These are phyloP conservation scores for Arabidopsis suecica DNA, from an alignment of 345 rosid species.

Conservation along the genomic window DNA sequence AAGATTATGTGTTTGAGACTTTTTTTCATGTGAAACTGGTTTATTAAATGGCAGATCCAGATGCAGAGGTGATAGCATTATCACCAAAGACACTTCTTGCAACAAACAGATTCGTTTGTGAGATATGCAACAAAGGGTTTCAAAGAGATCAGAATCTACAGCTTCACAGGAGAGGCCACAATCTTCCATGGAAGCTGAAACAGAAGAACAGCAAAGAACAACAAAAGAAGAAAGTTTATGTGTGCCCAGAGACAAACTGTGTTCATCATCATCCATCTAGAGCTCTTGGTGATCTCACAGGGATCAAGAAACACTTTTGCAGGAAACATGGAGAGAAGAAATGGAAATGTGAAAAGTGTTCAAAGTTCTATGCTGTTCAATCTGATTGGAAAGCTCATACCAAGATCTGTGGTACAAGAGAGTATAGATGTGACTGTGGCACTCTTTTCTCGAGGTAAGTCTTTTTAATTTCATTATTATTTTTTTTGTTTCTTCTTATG, in stretches of 20 bases:
- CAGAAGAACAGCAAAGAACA: slow-evolving; percentile 65
- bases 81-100: slow-evolving; percentile 84
- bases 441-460: slow-evolving; percentile 49
- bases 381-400: slow-evolving; percentile 53
- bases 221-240: slow-evolving; percentile 49
- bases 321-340: slow-evolving; percentile 53
- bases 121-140: slow-evolving; percentile 94
- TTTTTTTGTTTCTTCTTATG: not conserved
- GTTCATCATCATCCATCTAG: slow-evolving; percentile 53
- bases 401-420: slow-evolving; percentile 52
- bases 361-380: slow-evolving; percentile 50
- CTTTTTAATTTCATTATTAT: not conserved
- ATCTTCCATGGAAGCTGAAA: slow-evolving; percentile 95
- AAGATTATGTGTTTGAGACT: not conserved
- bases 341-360: slow-evolving; percentile 53
- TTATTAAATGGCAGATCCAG: slow-evolving; percentile 63
- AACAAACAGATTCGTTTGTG: slow-evolving; percentile 90
- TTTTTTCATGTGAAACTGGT: slow-evolving; percentile 19
- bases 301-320: slow-evolving; percentile 50
- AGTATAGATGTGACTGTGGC: slow-evolving; percentile 52
- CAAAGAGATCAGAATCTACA: slow-evolving; percentile 96
- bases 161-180: slow-evolving; percentile 95
- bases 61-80: slow-evolving; percentile 88
- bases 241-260: slow-evolving; percentile 47
- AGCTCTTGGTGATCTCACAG: slow-evolving; percentile 53